Conservation (phyloP, 352 stramenopile genomes). For the Pythium folliculosum region DNA sequence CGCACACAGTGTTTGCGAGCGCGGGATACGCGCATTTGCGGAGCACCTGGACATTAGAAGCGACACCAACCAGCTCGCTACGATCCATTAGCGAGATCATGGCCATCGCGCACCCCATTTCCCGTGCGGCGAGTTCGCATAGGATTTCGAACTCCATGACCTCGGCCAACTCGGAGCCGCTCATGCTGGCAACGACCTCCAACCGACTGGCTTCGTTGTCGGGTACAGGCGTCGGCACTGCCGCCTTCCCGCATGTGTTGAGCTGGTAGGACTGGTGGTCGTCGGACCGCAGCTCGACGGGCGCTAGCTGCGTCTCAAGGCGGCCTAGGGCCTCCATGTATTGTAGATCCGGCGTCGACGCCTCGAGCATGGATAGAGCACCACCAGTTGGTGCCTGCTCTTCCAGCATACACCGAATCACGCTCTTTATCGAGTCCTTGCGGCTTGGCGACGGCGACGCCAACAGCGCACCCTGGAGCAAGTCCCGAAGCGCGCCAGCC, state of each 20-base stretch:
- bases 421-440: constrained; percentile 41
- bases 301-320: not conserved
- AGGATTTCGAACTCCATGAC: constrained; percentile 60
- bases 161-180: constrained; percentile 41
- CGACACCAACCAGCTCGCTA: not conserved
- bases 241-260: constrained; percentile 36
- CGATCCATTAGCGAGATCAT: constrained; percentile 57
- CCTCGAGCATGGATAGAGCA: no score
- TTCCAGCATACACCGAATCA: constrained; percentile 50
- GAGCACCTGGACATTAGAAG: not conserved
- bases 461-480: constrained; percentile 43
- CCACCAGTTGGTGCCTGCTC: constrained; percentile 16
- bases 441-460: constrained; percentile 33
- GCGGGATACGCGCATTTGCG: not conserved
- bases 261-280: constrained; percentile 34
- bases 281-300: constrained; percentile 1
- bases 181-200: constrained; percentile 38
- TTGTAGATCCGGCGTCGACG: constrained; percentile 22
- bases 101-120: constrained; percentile 52
- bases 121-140: constrained; percentile 48
- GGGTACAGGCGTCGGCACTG: constrained; percentile 35
- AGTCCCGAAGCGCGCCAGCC: constrained; percentile 35
- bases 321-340: constrained; percentile 4
- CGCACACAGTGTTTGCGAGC: not conserved
- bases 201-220: constrained; percentile 48